A percentile compares a stretch with the other conserved stretches of the same genome.
Conservation (phyloP, 805 yeast species). For the Kodamaea kakaduensis region DNA sequence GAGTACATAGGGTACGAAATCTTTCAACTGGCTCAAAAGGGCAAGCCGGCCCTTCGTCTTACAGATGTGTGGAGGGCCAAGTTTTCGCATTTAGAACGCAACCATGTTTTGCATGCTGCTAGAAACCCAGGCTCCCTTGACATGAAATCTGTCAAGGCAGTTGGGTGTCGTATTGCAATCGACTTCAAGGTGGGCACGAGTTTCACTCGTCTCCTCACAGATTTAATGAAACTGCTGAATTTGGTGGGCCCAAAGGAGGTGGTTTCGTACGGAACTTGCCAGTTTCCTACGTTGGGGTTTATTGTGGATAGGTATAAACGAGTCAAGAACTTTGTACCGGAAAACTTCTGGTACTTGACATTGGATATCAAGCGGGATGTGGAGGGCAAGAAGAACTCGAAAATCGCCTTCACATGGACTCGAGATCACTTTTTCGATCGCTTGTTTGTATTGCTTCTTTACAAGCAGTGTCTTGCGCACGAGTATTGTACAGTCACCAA, state of each 20-base stretch:
- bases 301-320: conserved; percentile 88
- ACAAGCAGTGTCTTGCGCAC: conserved; percentile 58
- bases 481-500: conserved; percentile 49
- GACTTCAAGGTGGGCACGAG: conserved; percentile 88
- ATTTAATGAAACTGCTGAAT: conserved; percentile 36
- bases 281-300: conserved; percentile 95
- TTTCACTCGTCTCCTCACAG: conserved; percentile 76
- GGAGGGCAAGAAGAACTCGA: conserved; percentile 21
- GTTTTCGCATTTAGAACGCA: conserved; percentile 80
- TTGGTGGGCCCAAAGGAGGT: conserved; percentile 33
- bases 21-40: conserved; percentile 57
- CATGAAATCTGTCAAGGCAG: conserved; percentile 73
- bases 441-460: conserved; percentile 56
- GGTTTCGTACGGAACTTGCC: conserved; percentile 88
- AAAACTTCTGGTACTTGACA: conserved; percentile 74
- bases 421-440: conserved; percentile 72
- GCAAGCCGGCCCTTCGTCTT: conserved; percentile 44
- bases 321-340: conserved; percentile 66
- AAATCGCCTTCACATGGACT: conserved; percentile 62
- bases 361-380: conserved; percentile 42
- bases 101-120: conserved; percentile 76
- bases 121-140: conserved; percentile 60
- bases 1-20: conserved; percentile 89
- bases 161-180: conserved; percentile 76
- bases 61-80: conserved; percentile 64